A percentile compares a stretch with the other conserved stretches of the same genome.
These are phyloP conservation scores for Rubus idaeus DNA, from an alignment of 306 rosid genomes.

Conservation along the genomic window DNA sequence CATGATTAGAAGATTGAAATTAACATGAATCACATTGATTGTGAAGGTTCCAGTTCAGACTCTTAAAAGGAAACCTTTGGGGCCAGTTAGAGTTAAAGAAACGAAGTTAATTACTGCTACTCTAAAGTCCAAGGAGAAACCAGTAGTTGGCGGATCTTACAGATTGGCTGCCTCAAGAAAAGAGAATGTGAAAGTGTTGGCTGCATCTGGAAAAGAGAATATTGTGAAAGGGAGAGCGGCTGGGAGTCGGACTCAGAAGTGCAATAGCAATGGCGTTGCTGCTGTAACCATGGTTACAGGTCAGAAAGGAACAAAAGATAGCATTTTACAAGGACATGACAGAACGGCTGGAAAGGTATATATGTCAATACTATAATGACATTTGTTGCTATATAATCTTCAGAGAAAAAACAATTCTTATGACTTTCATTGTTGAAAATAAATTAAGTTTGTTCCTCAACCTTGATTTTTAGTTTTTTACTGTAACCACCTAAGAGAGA, in stretches of 20 bases:
- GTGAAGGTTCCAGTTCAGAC: constrained; percentile 39
- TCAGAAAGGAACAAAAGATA: constrained; percentile 30
- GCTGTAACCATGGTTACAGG: constrained; percentile 25
- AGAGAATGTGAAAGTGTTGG: constrained; percentile 47
- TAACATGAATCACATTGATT: constrained; percentile 16
- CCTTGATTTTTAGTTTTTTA: neutral
- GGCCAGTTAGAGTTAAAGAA: constrained; percentile 34
- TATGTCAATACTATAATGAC: constrained; percentile 14
- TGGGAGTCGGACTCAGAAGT: constrained; percentile 35
- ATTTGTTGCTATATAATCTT: neutral
- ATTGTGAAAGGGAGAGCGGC: constrained; percentile 25
- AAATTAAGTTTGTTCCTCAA: neutral
- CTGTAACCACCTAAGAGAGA: neutral
- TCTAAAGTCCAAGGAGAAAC: constrained; percentile 39
- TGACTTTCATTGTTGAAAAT: neutral
- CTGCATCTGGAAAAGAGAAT: constrained; percentile 52
- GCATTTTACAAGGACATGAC: constrained; percentile 27
- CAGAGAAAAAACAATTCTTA: neutral
- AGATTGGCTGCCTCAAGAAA: constrained; percentile 38
- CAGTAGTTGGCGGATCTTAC: constrained; percentile 22
- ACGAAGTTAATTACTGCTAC: constrained; percentile 18
- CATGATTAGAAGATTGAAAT: constrained; percentile 16
- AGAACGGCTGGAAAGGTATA: constrained; percentile 26
- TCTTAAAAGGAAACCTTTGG: constrained; percentile 38
- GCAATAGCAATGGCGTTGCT: constrained; percentile 39